phyloP scores from a whole-genome alignment of 73 alveolate species.

The Uronychia binucleata region DNA sequence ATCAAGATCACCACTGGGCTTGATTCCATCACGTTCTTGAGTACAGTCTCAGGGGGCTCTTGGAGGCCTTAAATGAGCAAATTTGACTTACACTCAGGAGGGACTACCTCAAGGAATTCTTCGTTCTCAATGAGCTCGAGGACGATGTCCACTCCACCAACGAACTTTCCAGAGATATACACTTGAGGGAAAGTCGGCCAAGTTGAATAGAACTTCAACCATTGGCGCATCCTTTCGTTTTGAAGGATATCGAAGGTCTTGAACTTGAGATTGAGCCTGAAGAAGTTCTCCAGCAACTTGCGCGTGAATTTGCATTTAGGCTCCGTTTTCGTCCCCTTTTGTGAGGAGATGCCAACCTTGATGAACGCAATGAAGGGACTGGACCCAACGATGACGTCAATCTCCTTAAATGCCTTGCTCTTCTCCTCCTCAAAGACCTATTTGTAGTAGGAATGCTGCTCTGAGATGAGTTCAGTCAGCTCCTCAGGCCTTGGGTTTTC shows the following conservation, averaged over 20 bases:
- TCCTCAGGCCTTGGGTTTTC: slow-evolving; percentile 48
- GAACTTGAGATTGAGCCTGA: slow-evolving; percentile 35
- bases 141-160: slow-evolving; percentile 73
- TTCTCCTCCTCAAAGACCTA: slow-evolving; percentile 45
- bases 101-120: slow-evolving; percentile 53
- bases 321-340: slow-evolving; percentile 62
- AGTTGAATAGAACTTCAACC: slow-evolving; percentile 74
- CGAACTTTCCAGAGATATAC: slow-evolving; percentile 41
- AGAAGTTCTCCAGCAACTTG: slow-evolving; percentile 52
- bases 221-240: slow-evolving; percentile 79
- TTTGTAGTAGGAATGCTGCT: slow-evolving; percentile 25
- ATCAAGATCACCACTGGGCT: slow-evolving; percentile 39
- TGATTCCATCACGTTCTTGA: slow-evolving; percentile 13
- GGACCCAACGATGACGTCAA: slow-evolving; percentile 45
- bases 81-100: slow-evolving; percentile 56
- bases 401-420: slow-evolving; percentile 44
- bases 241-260: slow-evolving; percentile 71
- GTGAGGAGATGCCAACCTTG: not conserved
- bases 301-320: slow-evolving; percentile 82
- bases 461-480: slow-evolving; percentile 11
- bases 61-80: too few species aligned
- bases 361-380: slow-evolving; percentile 64
- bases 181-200: slow-evolving; percentile 79
- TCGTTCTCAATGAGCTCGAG: slow-evolving; percentile 48
- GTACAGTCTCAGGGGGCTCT: slow-evolving; percentile 42